Conservation (phyloP, 495 filamentous ascomycete species). For the Melanomma pulvis-pyrius region DNA sequence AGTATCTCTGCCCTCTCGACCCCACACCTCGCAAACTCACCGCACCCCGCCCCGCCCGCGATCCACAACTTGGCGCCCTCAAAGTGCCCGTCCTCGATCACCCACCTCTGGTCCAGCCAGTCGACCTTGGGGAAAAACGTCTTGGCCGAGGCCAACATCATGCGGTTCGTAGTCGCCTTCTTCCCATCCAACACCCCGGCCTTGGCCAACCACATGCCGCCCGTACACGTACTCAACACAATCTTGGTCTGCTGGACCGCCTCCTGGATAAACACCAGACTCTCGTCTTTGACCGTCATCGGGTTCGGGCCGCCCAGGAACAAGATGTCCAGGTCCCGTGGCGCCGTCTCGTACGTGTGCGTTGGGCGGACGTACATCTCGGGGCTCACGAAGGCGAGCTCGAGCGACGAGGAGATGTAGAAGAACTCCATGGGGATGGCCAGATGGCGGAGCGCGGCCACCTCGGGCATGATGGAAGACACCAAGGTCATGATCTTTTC, state of each 20-base stretch:
- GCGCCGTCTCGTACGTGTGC: slow-evolving; percentile 29
- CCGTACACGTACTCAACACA: slow-evolving; percentile 32
- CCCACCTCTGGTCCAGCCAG: slow-evolving; percentile 38
- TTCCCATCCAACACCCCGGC: slow-evolving; percentile 30
- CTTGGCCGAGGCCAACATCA: slow-evolving; percentile 17
- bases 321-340: slow-evolving; percentile 30
- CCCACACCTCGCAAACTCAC: slow-evolving; percentile 15
- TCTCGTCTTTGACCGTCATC: slow-evolving; percentile 20
- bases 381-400: slow-evolving; percentile 19
- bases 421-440: slow-evolving; percentile 33
- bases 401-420: slow-evolving; percentile 31
- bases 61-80: slow-evolving; percentile 34
- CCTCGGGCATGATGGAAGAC: background rate
- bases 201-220: slow-evolving; percentile 34
- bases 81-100: slow-evolving; percentile 28
- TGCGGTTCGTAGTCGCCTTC: slow-evolving; percentile 38
- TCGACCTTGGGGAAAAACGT: slow-evolving; percentile 29
- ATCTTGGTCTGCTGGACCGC: slow-evolving; percentile 31
- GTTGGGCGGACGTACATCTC: slow-evolving; percentile 27
- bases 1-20: background rate
- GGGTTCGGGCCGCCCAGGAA: slow-evolving; percentile 26
- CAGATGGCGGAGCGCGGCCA: background rate
- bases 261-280: slow-evolving; percentile 30
- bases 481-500: slow-evolving; percentile 14
- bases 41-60: slow-evolving; percentile 32